These are phyloP conservation scores for Spergularia bocconei DNA, from an alignment of 148 eudicot genomes.

Conservation along the genomic window DNA sequence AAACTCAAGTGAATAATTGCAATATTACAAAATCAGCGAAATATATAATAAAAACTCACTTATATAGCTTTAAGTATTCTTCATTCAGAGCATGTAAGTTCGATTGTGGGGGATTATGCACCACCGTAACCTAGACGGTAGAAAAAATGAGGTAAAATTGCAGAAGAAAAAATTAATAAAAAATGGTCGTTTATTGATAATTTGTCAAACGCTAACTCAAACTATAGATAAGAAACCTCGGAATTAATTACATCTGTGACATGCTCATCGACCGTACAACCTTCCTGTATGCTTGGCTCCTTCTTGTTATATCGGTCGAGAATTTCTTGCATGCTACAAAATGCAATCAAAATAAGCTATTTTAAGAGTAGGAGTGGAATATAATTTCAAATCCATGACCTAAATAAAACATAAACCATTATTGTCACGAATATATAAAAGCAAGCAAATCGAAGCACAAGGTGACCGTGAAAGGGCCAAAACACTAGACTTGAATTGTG, in stretches of 20 bases:
- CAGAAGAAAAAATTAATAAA: neutral
- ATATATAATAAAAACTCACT: slow-evolving; percentile 11
- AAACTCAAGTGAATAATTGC: neutral
- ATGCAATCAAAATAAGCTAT: neutral
- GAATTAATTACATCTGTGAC: slow-evolving; percentile 21
- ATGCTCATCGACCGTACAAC: slow-evolving; percentile 37
- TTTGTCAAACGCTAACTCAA: no score
- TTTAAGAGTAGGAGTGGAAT: no score
- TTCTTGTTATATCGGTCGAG: slow-evolving; percentile 38
- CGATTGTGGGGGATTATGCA: slow-evolving; percentile 17
- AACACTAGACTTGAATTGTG: no score
- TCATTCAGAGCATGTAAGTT: slow-evolving; percentile 38
- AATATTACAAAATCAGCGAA: neutral
- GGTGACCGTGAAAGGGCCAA: no score
- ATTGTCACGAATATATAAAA: no score
- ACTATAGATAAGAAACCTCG: no score
- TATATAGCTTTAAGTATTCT: slow-evolving; percentile 33
- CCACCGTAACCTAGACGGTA: slow-evolving; percentile 18
- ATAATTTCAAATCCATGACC: no score
- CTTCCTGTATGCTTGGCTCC: slow-evolving; percentile 25
- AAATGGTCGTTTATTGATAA: neutral
- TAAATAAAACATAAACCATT: no score
- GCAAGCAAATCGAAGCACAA: no score
- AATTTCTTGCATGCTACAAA: slow-evolving; percentile 52
- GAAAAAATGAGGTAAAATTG: neutral